phyloP scores from a whole-genome alignment of 139 green algal genomes.

The Ettlia oleoabundans region DNA sequence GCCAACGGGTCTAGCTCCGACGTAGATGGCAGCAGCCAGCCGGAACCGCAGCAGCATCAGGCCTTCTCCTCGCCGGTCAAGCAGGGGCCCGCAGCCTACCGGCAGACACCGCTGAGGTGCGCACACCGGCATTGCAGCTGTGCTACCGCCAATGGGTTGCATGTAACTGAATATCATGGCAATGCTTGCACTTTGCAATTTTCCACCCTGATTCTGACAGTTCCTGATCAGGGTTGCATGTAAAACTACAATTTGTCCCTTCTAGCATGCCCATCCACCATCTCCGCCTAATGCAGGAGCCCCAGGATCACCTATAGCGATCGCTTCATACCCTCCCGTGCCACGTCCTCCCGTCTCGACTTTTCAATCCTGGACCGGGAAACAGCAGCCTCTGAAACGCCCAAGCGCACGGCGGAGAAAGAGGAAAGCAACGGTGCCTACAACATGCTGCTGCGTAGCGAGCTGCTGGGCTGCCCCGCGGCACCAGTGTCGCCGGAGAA shows the following conservation, averaged over 20 bases:
- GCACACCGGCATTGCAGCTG: neutral
- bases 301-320: conserved; percentile 76
- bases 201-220: too few relatives aligned
- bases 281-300: neutral
- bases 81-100: neutral
- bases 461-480: conserved; percentile 74
- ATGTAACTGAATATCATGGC: neutral
- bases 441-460: conserved; percentile 75
- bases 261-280: neutral
- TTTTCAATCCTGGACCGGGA: conserved; percentile 81
- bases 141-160: neutral
- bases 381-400: conserved; percentile 48
- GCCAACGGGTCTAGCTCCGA: too few relatives aligned
- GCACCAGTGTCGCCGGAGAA: conserved; percentile 65
- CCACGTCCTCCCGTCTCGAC: conserved; percentile 67
- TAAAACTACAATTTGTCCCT: too few relatives aligned
- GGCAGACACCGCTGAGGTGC: conserved; percentile 6
- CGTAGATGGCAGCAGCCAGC: neutral
- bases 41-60: conserved; percentile 19
- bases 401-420: conserved; percentile 29
- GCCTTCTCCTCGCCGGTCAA: conserved; percentile 3
- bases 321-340: conserved; percentile 83
- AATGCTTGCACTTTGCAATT: neutral
- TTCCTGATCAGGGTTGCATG: too few relatives aligned
- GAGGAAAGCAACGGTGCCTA: conserved; percentile 64